phyloP scores from a whole-genome alignment of 2,329 filamentous ascomycete species.

The Sclerotinia spermophila region DNA sequence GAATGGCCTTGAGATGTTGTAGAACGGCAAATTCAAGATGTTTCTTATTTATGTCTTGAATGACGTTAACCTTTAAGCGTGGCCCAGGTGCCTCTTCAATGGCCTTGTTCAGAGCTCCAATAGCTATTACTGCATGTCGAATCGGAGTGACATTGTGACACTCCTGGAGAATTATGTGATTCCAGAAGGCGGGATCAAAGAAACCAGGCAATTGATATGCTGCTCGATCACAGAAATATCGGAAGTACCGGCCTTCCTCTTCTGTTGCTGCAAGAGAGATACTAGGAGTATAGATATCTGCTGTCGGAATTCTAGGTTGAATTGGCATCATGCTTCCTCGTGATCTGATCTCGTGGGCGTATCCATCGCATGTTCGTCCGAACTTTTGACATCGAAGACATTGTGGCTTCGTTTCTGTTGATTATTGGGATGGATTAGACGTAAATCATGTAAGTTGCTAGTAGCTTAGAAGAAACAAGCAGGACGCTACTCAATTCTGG shows the following conservation, averaged over 20 bases:
- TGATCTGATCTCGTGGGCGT: slow-evolving; percentile 39
- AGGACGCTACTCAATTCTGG: neutral
- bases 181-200: slow-evolving; percentile 64
- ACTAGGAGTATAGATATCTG: slow-evolving; percentile 26
- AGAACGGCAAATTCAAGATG: slow-evolving; percentile 59
- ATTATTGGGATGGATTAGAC: neutral
- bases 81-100: slow-evolving; percentile 43
- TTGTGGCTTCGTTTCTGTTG: slow-evolving; percentile 52
- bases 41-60: slow-evolving; percentile 42
- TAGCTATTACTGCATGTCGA: slow-evolving; percentile 62
- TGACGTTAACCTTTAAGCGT: slow-evolving; percentile 36
- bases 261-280: slow-evolving; percentile 48
- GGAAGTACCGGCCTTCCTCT: slow-evolving; percentile 57
- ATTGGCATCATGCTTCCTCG: slow-evolving; percentile 19
- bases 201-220: slow-evolving; percentile 62
- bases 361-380: slow-evolving; percentile 58
- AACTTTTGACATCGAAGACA: slow-evolving; percentile 59
- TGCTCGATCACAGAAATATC: slow-evolving; percentile 57
- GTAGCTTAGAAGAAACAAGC: neutral
- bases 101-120: slow-evolving; percentile 64
- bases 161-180: slow-evolving; percentile 56
- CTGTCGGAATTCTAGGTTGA: slow-evolving; percentile 35
- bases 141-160: slow-evolving; percentile 58
- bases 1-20: slow-evolving; percentile 56
- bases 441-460: neutral